Evolutionary conservation across 352 stramenopile genomes (phyloP), one percentile per base, ranked within the genome.

Genomic region (Proteromonas lacertae): DNA sequence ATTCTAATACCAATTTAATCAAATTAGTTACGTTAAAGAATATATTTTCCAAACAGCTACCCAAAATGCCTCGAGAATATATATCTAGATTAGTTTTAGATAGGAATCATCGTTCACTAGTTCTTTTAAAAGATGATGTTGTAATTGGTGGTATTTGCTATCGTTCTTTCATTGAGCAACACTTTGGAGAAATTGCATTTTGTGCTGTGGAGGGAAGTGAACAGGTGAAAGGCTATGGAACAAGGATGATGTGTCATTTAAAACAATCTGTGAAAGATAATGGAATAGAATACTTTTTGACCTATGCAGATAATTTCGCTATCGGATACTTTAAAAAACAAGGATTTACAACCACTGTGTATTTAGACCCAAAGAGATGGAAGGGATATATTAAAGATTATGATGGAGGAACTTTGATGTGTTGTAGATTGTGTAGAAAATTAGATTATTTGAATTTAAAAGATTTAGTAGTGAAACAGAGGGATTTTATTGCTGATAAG

Each of bases 311-410:
- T 51, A 93, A 94, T 54, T 92, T 89, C 48, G 81, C 78, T 25
- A 91, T 91, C 43, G 80, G 80, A n/a, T 93, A 96, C 53, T 91
- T 91, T 38, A 90, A 90, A 50, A 97, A 97, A 54, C 84, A 97
- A 51, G n/a, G 19, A 52, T 62, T 62, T 35, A 44, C 10, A 28
- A 5, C 24, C 24, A 28, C 10, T 10, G 5, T 10, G 10, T 28
- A 10, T 10, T 32, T 13, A 13, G 6, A 32, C n/a, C 26, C n/a
- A 18, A 14, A 5, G 5, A 20, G 34, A 31, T 97, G 84, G 66
- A 78, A 82, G 29, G 77, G 78, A 12, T 92, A 94, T 50, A 96
- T 98, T 50, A 98, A 98, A 56, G 83, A 98, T 55, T 98, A 98
- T 51, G 87, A 98, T 51, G 83, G 83, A 30, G 87, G 78, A 17